Evolutionary conservation across 768 basidiomycete genomes (phyloP).

Genomic region (Gymnopilus junonius): DNA sequence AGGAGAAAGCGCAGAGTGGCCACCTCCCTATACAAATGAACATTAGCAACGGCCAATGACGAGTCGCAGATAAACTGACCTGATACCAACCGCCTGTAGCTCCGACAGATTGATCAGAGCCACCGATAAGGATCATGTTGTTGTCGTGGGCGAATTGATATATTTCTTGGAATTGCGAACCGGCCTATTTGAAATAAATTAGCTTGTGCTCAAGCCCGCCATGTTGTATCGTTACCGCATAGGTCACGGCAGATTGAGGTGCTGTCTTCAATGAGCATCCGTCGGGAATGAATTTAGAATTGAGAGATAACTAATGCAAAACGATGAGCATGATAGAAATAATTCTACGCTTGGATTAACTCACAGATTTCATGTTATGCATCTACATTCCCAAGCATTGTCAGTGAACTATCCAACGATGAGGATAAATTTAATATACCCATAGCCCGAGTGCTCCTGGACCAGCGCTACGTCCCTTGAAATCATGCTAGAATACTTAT

Average conservation of each 20-base stretch:
- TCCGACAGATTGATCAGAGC: constrained; percentile 44
- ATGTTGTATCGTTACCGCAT: constrained; percentile 40
- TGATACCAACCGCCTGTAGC: constrained; percentile 50
- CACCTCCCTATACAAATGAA: constrained; percentile 49
- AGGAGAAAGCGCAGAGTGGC: constrained; percentile 46
- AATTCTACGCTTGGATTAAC: not conserved
- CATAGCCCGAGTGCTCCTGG: constrained; percentile 44
- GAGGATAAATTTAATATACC: constrained; percentile 30
- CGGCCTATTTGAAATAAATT: no score
- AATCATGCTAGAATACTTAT: no score
- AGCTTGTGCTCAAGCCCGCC: no score
- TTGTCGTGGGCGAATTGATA: constrained; percentile 45
- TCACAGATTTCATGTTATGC: constrained; percentile 46
- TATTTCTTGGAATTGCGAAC: constrained; percentile 48
- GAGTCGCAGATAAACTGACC: constrained; percentile 2
- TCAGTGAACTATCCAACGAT: no score
- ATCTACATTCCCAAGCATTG: constrained; percentile 28
- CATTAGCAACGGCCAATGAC: no score
- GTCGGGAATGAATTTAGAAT: constrained; percentile 38
- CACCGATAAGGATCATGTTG: constrained; percentile 49
- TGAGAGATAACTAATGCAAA: constrained; percentile 34
- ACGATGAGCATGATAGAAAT: no score
- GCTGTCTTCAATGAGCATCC: constrained; percentile 37
- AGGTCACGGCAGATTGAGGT: constrained; percentile 34
- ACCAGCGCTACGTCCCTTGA: constrained; percentile 48